Percentiles rank a stretch among this genome's conserved stretches.
Conservation (phyloP, 2,329 filamentous ascomycete species). For the Aspergillus jensenii region DNA sequence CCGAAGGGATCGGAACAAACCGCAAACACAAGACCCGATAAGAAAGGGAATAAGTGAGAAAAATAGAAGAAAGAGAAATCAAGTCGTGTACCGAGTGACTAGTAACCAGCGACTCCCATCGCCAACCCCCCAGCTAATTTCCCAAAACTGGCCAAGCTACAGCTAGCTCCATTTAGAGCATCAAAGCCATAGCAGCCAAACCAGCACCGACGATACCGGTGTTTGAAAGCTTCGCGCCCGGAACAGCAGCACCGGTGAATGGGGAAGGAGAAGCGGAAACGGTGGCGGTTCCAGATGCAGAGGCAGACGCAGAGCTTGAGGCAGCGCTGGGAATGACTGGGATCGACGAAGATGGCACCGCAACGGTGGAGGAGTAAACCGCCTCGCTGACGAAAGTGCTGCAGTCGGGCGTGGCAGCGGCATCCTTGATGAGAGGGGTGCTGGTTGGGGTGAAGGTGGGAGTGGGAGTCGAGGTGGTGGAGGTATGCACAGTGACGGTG, state of each 20-base stretch:
- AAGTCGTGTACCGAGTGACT: background rate
- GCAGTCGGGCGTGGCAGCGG: slow-evolving; percentile 6
- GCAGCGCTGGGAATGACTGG: too few relatives aligned
- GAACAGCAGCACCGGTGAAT: slow-evolving; percentile 21
- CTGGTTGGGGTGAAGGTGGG: slow-evolving; percentile 11
- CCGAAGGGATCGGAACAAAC: background rate
- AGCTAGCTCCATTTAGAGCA: slow-evolving; percentile 27
- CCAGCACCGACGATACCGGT: slow-evolving; percentile 31
- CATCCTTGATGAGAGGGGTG: slow-evolving; percentile 10
- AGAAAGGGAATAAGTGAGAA: background rate
- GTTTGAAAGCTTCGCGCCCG: slow-evolving; percentile 24
- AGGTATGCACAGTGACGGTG: slow-evolving; percentile 24
- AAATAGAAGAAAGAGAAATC: background rate
- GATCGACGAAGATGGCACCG: background rate
- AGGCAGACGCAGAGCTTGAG: background rate
- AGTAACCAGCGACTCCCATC: background rate
- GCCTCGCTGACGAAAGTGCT: background rate
- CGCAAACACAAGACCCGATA: background rate
- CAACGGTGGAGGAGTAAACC: background rate
- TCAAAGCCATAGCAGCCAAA: slow-evolving; percentile 27
- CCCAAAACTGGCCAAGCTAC: background rate
- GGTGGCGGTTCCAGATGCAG: background rate
- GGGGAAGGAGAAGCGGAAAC: slow-evolving; percentile 12
- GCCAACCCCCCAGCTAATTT: background rate
- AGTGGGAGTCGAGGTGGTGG: slow-evolving; percentile 15